A percentile compares a stretch with the other conserved stretches of the same genome.
Evolutionary conservation across 2,329 filamentous ascomycete species (phyloP).

Genomic region (Hypoxylon sp.): DNA sequence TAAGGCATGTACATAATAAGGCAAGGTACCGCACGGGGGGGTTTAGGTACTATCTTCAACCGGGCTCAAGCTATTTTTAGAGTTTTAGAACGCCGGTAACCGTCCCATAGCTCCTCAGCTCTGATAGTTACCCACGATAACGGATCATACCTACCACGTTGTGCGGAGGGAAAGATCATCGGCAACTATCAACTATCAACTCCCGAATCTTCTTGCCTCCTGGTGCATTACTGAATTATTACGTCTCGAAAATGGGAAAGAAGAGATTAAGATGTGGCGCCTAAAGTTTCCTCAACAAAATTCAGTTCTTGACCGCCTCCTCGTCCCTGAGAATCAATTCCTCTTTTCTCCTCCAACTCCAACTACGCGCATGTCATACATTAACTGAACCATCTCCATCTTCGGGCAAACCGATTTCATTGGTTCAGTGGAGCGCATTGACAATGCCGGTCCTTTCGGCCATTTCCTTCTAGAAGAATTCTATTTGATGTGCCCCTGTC

Average conservation of each 20-base stretch:
- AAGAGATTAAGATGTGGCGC: slow-evolving; percentile 6
- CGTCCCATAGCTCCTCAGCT: slow-evolving; percentile 25
- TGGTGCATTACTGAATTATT: not conserved
- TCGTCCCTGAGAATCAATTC: slow-evolving; percentile 6
- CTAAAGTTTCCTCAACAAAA: not conserved
- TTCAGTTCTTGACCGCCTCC: slow-evolving; percentile 2
- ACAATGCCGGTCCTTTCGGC: slow-evolving; percentile 33
- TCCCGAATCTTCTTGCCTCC: slow-evolving; percentile 7
- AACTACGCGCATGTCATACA: slow-evolving; percentile 1
- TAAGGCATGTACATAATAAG: slow-evolving; percentile 26
- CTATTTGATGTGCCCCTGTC: slow-evolving; percentile 34
- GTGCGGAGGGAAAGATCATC: slow-evolving; percentile 7
- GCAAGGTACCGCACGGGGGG: slow-evolving; percentile 18
- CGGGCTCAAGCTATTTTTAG: slow-evolving; percentile 34
- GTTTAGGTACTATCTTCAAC: slow-evolving; percentile 18
- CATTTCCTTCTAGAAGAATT: slow-evolving; percentile 45
- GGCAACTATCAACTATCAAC: not conserved
- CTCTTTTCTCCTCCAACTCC: not conserved
- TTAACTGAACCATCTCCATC: slow-evolving; percentile 16
- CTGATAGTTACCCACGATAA: slow-evolving; percentile 19
- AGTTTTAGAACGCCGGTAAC: slow-evolving; percentile 13
- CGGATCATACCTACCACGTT: slow-evolving; percentile 17
- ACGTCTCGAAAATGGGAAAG: slow-evolving; percentile 4
- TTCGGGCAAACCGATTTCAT: slow-evolving; percentile 14
- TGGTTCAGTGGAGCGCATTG: slow-evolving; percentile 28